Evolutionary conservation across 176 grass and related monocot genomes (phyloP).

Genomic region (Echinochloa phyllopogon): DNA sequence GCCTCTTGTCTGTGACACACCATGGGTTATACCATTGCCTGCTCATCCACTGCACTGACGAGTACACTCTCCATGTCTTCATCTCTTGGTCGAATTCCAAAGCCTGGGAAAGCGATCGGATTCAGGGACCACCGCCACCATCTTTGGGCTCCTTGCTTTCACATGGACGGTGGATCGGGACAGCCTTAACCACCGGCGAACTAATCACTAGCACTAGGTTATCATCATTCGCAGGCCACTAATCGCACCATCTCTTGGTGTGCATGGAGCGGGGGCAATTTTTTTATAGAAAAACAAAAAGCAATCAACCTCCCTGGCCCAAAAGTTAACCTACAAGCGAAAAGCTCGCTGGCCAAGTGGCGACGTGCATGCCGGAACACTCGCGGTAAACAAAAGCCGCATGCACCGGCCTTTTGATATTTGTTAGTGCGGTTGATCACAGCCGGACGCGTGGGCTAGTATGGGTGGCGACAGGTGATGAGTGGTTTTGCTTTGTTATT

Average conservation of each 20-base stretch:
- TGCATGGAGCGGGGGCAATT: background rate
- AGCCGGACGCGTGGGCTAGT: background rate
- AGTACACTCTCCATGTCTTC: too few relatives aligned
- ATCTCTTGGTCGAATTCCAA: too few relatives aligned
- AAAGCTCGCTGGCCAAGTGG: background rate
- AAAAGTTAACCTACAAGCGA: background rate
- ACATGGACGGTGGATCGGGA: conserved; percentile 32
- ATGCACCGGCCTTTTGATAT: background rate
- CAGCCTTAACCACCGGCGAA: background rate
- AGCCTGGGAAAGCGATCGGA: background rate
- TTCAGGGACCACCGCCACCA: background rate
- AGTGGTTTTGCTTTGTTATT: background rate
- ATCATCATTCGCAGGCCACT: conserved; percentile 9
- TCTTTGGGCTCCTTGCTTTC: conserved; percentile 28
- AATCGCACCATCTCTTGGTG: background rate
- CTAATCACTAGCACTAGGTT: background rate
- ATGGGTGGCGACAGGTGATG: background rate
- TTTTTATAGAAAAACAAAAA: background rate
- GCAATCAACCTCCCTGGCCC: background rate
- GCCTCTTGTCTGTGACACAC: too few relatives aligned
- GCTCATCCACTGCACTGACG: conserved; percentile 24
- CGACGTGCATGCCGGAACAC: background rate
- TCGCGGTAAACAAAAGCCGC: background rate
- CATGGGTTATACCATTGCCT: too few relatives aligned
- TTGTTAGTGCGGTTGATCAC: background rate